Evolutionary conservation across 2,329 filamentous ascomycete genomes (phyloP).

Genomic region (Curvularia spicifera): DNA sequence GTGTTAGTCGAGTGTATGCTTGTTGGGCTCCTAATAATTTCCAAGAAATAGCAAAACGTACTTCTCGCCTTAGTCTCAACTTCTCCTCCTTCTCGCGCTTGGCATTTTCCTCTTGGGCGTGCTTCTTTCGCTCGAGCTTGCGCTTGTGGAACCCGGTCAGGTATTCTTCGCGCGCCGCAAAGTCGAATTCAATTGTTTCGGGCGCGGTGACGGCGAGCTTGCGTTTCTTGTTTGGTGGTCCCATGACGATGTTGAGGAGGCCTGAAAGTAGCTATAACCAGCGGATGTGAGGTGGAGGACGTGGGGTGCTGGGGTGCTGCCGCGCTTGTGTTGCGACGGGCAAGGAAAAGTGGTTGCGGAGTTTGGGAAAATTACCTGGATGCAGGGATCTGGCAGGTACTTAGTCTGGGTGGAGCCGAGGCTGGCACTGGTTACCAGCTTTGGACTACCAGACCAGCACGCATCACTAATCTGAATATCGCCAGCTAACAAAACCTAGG

Average conservation of each 20-base stretch:
- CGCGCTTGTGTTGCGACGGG: background rate
- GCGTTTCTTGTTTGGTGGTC: constrained; percentile 44
- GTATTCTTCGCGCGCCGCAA: constrained; percentile 79
- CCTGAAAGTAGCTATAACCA: background rate
- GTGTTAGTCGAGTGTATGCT: constrained; percentile 2
- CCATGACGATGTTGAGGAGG: background rate
- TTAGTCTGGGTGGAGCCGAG: constrained; percentile 17
- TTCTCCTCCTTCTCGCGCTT: constrained; percentile 80
- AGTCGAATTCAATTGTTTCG: constrained; percentile 87
- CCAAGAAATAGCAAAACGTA: constrained; percentile 51
- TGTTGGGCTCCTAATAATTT: background rate
- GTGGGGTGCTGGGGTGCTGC: constrained; percentile 8
- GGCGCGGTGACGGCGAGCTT: constrained; percentile 55
- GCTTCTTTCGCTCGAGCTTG: constrained; percentile 82
- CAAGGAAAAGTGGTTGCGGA: constrained; percentile 13
- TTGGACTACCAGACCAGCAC: background rate
- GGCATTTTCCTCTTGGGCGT: constrained; percentile 80
- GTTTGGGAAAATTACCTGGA: constrained; percentile 28
- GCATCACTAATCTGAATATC: too few relatives aligned
- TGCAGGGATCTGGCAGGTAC: constrained; percentile 27
- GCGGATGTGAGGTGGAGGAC: background rate
- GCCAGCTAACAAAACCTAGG: too few relatives aligned
- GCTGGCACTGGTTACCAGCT: background rate
- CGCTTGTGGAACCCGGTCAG: constrained; percentile 97
- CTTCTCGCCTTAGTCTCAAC: constrained; percentile 76